phyloP scores from a whole-genome alignment of 2,329 filamentous ascomycete species.

The Penicillium sp. region DNA sequence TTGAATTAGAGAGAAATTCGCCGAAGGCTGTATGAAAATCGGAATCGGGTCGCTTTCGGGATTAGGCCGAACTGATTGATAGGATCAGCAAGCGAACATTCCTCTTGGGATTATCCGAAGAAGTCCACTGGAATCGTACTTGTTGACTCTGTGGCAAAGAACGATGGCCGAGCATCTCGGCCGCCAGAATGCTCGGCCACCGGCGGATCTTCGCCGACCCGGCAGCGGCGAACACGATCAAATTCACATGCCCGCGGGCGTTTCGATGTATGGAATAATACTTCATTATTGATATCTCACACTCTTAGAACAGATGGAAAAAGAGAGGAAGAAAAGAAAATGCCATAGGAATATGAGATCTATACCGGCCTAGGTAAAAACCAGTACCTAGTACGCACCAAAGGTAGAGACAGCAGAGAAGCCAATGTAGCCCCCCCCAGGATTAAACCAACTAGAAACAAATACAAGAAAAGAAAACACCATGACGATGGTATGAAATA shows the following conservation, averaged over 20 bases:
- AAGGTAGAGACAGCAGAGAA: neutral
- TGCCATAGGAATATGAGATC: neutral
- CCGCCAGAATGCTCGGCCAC: neutral
- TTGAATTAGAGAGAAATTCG: neutral
- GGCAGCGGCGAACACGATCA: neutral
- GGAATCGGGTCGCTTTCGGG: neutral
- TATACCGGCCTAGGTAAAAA: neutral
- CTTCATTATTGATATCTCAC: neutral
- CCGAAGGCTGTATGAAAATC: neutral
- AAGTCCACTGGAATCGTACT: neutral
- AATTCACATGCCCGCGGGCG: neutral
- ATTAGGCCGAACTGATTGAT: neutral
- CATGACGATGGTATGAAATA: conserved; percentile 16
- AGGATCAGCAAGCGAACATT: neutral
- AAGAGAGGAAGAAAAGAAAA: neutral
- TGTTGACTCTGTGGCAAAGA: neutral
- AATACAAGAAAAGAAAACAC: conserved; percentile 17
- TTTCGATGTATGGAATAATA: neutral
- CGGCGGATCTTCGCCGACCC: conserved; percentile 5
- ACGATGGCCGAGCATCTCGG: neutral
- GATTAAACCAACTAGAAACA: conserved; percentile 1
- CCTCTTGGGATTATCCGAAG: neutral
- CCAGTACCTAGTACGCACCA: neutral
- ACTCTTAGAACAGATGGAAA: neutral
- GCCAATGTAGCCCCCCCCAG: neutral